phyloP scores from a whole-genome alignment of 768 basidiomycete species.

The Neoboletus brunneissimus region DNA sequence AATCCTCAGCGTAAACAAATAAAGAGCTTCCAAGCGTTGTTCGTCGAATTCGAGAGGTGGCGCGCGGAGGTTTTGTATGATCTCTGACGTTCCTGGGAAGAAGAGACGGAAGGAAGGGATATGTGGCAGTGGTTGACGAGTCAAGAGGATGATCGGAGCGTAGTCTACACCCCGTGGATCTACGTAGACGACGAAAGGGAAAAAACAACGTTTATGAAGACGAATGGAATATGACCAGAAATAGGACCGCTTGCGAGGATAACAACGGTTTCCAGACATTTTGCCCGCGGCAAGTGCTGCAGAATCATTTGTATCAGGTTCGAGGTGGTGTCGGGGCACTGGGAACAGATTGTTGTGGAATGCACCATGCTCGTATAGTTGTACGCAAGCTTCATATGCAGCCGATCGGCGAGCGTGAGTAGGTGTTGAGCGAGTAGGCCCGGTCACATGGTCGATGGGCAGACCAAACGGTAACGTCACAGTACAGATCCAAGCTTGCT shows the following conservation, averaged over 20 bases:
- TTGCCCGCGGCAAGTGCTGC: conserved; percentile 24
- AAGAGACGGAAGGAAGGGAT: conserved; percentile 59
- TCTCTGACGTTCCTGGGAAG: conserved; percentile 45
- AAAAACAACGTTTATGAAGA: conserved; percentile 17
- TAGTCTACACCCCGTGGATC: conserved; percentile 35
- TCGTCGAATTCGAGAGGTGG: conserved; percentile 49
- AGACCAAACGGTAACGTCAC: conserved; percentile 47
- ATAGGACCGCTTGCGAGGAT: conserved; percentile 55
- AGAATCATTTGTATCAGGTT: background rate
- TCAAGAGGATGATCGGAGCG: conserved; percentile 63
- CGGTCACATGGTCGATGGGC: conserved; percentile 40
- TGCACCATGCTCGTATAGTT: conserved; percentile 47
- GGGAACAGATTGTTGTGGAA: conserved; percentile 51
- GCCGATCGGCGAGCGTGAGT: conserved; percentile 57
- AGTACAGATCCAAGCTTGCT: conserved; percentile 42
- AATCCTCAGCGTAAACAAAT: conserved; percentile 61
- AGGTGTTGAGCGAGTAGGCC: conserved; percentile 44
- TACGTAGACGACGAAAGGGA: conserved; percentile 42
- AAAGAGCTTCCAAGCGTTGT: conserved; percentile 46
- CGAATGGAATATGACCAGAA: conserved; percentile 59
- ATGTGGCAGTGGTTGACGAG: conserved; percentile 61
- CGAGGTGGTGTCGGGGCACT: conserved; percentile 1
- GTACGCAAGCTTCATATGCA: conserved; percentile 54
- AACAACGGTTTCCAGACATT: conserved; percentile 46
- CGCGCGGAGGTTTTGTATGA: conserved; percentile 44